Conservation (phyloP, 257 asterid species). For the Datura wrightii region DNA sequence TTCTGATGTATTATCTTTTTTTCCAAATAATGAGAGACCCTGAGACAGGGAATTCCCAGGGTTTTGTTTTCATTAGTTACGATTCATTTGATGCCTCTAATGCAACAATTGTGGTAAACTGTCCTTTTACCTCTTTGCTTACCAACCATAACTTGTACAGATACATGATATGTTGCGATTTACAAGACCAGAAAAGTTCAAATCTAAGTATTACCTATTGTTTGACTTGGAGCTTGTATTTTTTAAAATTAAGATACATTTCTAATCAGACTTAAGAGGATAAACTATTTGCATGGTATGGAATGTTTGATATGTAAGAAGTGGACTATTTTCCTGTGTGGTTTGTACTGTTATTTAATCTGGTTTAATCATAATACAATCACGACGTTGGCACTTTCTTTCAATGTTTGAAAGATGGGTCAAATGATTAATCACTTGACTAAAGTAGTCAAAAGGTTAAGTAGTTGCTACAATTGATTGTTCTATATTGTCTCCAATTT, state of each 20-base stretch:
- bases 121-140: neutral
- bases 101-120: conserved; percentile 86
- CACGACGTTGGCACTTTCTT: neutral
- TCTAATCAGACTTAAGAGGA: neutral
- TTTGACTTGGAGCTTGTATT: neutral
- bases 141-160: neutral
- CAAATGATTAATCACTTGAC: neutral
- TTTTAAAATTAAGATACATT: neutral
- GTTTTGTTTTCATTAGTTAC: conserved; percentile 89
- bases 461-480: neutral
- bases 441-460: neutral
- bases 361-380: neutral
- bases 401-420: neutral
- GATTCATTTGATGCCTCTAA: conserved; percentile 94
- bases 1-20: neutral
- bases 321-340: neutral
- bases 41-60: conserved; percentile 92
- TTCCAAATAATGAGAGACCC: conserved; percentile 96
- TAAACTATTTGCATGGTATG: neutral
- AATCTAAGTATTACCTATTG: neutral
- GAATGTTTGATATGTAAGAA: neutral
- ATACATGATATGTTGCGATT: neutral
- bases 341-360: neutral
- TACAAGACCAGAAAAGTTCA: neutral
- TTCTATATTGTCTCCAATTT: neutral